phyloP scores from a whole-genome alignment of 768 basidiomycete genomes.

The Rhodotorula diobovata region DNA sequence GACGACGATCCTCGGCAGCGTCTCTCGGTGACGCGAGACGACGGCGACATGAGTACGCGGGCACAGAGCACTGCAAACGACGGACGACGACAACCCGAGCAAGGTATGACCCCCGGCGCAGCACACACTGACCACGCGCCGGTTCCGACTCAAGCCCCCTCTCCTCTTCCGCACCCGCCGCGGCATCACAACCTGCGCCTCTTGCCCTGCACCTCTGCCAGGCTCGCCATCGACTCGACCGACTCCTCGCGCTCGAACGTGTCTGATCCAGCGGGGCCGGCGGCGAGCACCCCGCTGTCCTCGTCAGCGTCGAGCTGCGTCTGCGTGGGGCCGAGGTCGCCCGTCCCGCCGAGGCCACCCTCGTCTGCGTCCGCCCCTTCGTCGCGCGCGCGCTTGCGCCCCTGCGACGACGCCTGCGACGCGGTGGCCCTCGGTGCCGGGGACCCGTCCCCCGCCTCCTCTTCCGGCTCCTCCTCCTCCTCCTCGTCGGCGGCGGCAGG shows the following conservation, averaged over 20 bases:
- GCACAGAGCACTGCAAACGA: too few species aligned
- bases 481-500: not conserved
- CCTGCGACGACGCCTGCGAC: not conserved
- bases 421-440: not conserved
- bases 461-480: not conserved
- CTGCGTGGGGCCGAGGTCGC: slow-evolving; percentile 5
- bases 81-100: too few species aligned
- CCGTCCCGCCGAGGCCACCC: not conserved
- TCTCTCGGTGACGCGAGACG: too few species aligned
- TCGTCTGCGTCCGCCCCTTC: not conserved
- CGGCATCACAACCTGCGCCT: slow-evolving; percentile 2
- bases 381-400: not conserved
- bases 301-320: not conserved
- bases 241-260: slow-evolving; percentile 15
- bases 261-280: not conserved
- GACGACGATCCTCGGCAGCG: too few species aligned
- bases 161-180: too few species aligned
- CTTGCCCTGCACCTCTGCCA: slow-evolving; percentile 26
- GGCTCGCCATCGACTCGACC: slow-evolving; percentile 4
- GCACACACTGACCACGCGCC: too few species aligned
- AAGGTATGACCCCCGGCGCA: too few species aligned
- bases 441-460: not conserved
- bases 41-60: too few species aligned
- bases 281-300: not conserved
- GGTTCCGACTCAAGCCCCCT: too few species aligned